These are phyloP conservation scores for Helotiales sp. DNA, from an alignment of 2,329 filamentous ascomycete species.

Conservation along the genomic window DNA sequence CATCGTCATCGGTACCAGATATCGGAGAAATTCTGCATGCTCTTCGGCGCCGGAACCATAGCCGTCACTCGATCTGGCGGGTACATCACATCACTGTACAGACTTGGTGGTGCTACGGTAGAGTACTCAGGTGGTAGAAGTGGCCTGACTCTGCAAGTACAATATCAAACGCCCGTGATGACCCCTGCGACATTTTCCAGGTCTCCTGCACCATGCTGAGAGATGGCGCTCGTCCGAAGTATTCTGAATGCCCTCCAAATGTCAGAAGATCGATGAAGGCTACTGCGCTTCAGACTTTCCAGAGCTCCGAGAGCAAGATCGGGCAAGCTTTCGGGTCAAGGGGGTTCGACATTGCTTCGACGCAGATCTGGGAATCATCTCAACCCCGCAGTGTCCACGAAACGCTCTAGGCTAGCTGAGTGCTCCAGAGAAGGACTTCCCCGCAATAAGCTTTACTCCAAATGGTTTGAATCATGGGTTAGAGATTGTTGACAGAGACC, in stretches of 20 bases:
- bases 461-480: neutral
- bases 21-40: too few species aligned
- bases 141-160: slow-evolving; percentile 1
- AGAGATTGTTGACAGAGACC: slow-evolving; percentile 4
- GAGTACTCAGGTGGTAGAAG: slow-evolving; percentile 3
- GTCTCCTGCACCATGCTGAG: neutral
- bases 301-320: slow-evolving; percentile 15
- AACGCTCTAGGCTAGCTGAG: slow-evolving; percentile 3
- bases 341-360: slow-evolving; percentile 16
- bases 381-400: slow-evolving; percentile 17
- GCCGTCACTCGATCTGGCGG: neutral
- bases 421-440: slow-evolving; percentile 16
- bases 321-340: slow-evolving; percentile 19
- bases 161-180: neutral
- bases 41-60: neutral
- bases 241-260: slow-evolving; percentile 17
- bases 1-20: slow-evolving; percentile 1
- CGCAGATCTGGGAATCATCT: slow-evolving; percentile 17
- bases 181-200: neutral
- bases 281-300: slow-evolving; percentile 10
- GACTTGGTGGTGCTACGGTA: too few species aligned
- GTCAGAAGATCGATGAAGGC: neutral
- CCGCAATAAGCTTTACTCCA: slow-evolving; percentile 22
- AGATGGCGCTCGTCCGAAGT: slow-evolving; percentile 19
- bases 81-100: neutral